Conservation (phyloP, 805 yeast species). For the Candida jianshihensis region DNA sequence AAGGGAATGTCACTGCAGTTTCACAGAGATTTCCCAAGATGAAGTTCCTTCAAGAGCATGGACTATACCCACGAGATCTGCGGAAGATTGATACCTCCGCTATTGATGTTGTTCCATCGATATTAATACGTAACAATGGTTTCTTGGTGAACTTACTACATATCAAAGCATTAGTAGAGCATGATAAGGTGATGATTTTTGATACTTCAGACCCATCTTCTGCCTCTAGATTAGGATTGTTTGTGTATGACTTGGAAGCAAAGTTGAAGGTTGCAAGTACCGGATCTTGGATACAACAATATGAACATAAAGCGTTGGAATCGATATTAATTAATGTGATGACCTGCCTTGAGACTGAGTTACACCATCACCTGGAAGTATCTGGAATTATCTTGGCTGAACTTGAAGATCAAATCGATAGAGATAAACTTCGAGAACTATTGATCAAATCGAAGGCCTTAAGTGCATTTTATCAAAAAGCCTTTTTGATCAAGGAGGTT, state of each 20-base stretch:
- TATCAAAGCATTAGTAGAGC: constrained; percentile 82
- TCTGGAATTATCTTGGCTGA: constrained; percentile 63
- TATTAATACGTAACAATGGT: constrained; percentile 71
- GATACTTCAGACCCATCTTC: constrained; percentile 51
- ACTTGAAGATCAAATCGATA: constrained; percentile 72
- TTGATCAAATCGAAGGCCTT: constrained; percentile 67
- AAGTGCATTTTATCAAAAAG: constrained; percentile 67
- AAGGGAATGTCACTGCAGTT: constrained; percentile 71
- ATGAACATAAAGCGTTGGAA: constrained; percentile 80
- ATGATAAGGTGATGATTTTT: constrained; percentile 73
- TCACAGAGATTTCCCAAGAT: constrained; percentile 77
- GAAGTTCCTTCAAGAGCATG: constrained; percentile 64
- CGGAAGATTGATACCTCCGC: constrained; percentile 71
- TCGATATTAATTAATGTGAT: constrained; percentile 75
- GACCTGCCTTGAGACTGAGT: constrained; percentile 71
- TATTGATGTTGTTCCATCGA: constrained; percentile 82
- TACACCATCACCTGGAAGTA: constrained; percentile 46
- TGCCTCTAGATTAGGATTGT: constrained; percentile 65
- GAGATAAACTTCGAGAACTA: constrained; percentile 66
- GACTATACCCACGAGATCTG: constrained; percentile 78
- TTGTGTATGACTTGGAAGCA: constrained; percentile 78
- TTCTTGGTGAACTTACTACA: constrained; percentile 79
- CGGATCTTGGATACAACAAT: constrained; percentile 40
- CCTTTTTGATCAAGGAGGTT: constrained; percentile 69
- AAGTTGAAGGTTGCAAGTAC: constrained; percentile 43